Base-by-base conservation (phyloP, 768 basidiomycete genomes). In the Boletellus sp. region DNA sequence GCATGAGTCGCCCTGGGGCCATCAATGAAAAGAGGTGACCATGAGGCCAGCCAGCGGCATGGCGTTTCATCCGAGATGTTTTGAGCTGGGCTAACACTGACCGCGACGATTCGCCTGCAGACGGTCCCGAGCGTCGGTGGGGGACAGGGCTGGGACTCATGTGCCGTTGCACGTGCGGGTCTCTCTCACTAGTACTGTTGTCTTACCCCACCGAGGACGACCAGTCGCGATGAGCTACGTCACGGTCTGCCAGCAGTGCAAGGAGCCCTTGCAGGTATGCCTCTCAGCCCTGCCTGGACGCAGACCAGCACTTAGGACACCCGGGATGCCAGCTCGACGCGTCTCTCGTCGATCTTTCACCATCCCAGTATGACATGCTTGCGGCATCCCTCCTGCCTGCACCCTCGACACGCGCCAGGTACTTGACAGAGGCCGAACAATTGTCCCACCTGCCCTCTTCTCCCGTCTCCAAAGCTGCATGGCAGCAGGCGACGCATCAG, bases 321-420 rank as follows among this genome's bases (percentile, higher is more conserved):
- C 32, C 33, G 39, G 32, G 20, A 39, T 17, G 37, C 23, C 60
- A 90, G 81, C 79, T 93, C 58, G 94, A 97, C 74, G 85, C 84
- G n/a, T 94, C 93, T n/a, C 74, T 96, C 13, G 77, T 88, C 42
- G 87, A 92, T 64, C 74, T 95, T 48, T 81, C 88, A 5, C 91
- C 88, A 19, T 89, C 92, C 13, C 84, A 88, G 24, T 90, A 93
- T 69, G 90, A 93, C 65, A 84, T 89, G 74, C 85, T 95, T 56
- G 81, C 83, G 19, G 83, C 83, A 20, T 75, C 77, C 45, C 68
- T 90, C 16, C 84, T 88, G 34, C 76, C 80, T 13, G 71, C 81
- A 31, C 71, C 79, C 4, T 68, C 74, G 42, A 55, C 73, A 51
- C 69, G 70, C 63, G 55, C 65, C 53, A 63, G 67, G 56, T 53